Base-by-base conservation (phyloP, 257 asterid species). In the Scutellaria barbata region DNA sequence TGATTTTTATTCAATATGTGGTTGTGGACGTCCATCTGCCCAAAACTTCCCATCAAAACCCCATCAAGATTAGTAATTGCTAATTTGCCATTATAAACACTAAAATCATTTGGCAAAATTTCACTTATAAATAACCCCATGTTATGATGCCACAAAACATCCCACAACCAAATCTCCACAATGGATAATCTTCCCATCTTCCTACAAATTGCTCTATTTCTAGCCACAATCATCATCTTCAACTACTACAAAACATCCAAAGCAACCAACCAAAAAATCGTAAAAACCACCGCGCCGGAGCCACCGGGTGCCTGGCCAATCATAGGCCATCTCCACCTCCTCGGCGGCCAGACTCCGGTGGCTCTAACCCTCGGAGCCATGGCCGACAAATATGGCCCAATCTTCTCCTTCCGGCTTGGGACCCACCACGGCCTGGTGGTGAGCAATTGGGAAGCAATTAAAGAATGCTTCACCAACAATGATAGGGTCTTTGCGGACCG, bases 271-370 rank as follows among this genome's bases (percentile, higher is more conserved):
- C 10, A 53, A 8, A 18, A 73, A 17, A 22, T 0, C 0, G 14
- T 0, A 14, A 17, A 33, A 53, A 40, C 8, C 10, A 10, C 7
- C 12, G 82, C 82, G 8, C 87, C 77, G n/a, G n/a, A n/a, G n/a
- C n/a, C n/a, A n/a, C n/a, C 82, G 0, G 88, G 89, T 6, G 84
- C 92, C 1, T 81, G 76, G 88, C 95, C 92, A 7, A 11, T 86
- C 37, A 72, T 88, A 2, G 95, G 92, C 48, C 92, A 88, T 35
- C 90, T 88, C 68, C 92, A 72, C 71, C 85, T 76, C 11, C 80
- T 88, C 5, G 22, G 67, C 0, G 82, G 78, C 8, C 42, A 25
- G 0, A 2, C 8, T 6, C 83, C 95, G 0, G 66, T 70, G 16
- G 80, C 78, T 8, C 75, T 82, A n/a, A 77, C 40, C 48, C 81